Conservation (phyloP, 2,329 filamentous ascomycete genomes). For the Akanthomyces lecanii region DNA sequence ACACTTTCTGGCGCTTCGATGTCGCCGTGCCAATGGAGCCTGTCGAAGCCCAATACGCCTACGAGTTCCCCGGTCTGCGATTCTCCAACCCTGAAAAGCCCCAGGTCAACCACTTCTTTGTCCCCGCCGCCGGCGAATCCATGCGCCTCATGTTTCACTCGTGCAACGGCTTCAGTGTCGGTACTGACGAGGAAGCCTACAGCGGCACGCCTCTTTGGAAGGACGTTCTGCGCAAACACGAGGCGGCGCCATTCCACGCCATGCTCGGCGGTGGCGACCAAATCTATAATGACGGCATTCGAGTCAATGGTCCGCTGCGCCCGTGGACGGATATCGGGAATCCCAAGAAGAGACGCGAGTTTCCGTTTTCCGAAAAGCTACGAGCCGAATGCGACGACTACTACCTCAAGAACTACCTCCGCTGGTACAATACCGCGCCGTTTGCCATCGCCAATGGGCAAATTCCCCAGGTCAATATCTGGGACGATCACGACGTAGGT, state of each 20-base stretch:
- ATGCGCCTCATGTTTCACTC: constrained; percentile 99
- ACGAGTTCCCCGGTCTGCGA: constrained; percentile 63
- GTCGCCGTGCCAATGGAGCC: constrained; percentile 70
- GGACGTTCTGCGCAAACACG: constrained; percentile 80
- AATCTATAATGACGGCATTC: constrained; percentile 92
- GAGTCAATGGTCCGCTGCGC: constrained; percentile 76
- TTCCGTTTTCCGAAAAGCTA: constrained; percentile 72
- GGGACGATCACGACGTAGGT: constrained; percentile 85
- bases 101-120: constrained; percentile 69
- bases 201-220: constrained; percentile 94
- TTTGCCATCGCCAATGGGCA: constrained; percentile 85
- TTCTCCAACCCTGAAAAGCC: constrained; percentile 55
- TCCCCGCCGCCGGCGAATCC: constrained; percentile 75
- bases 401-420: constrained; percentile 85
- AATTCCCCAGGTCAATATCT: constrained; percentile 94
- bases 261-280: constrained; percentile 95
- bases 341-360: constrained; percentile 73
- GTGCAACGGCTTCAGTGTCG: constrained; percentile 92
- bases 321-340: constrained; percentile 82
- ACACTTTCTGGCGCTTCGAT: constrained; percentile 94
- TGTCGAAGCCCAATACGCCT: constrained; percentile 72
- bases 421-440: constrained; percentile 76
- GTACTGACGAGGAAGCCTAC: constrained; percentile 79
- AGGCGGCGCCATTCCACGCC: constrained; percentile 81
- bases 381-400: constrained; percentile 83